Base-by-base conservation (phyloP, 169 alveolate genomes). In the Babesia caballi region DNA sequence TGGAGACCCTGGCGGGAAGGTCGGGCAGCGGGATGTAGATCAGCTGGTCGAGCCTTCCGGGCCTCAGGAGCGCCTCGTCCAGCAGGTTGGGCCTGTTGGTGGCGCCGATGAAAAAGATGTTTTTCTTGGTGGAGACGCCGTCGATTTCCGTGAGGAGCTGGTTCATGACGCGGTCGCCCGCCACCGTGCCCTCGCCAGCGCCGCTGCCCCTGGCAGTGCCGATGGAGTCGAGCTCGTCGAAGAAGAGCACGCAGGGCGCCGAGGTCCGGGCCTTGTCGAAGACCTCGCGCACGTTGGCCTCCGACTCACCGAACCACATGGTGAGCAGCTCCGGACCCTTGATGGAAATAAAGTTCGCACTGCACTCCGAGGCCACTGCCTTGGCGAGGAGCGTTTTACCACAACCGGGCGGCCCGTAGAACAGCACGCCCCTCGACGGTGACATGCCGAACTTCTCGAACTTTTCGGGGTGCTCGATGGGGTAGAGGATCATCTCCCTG, bases 361-460 rank as follows among this genome's bases (percentile, higher is more conserved):
- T 96, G 86, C 99, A 97, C 84, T 97, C 99, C 44, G 96, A 96
- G 38, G 99, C 99, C 23, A 97, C 99, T 19, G 99, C 99, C 84
- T 97, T 97, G 36, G 99, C 99, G 75, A 97, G 82, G 51, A 97
- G 87, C 30, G 99, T 97, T 90, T 97, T 97, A 69, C 99, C 99
- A 85, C 99, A 97, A 77, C 99, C 99, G 50, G 99, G 99, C n/a
- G 99, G 99, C 15, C 99, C 99, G 88, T 98, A 98, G 93, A 98
- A 98, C 23, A 98, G 89, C 27, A 97, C 99, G 7, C 99, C 99
- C 32, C 98, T 93, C 27, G 98, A 94, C 54, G 99, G 99, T 51
- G 95, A 85, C 99, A 98, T 96, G 46, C 99, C 99, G 66, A 96
- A 97, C 84, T 96, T 95, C 83, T 96, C 98, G 91, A 95, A 98